Conservation (phyloP, 2,329 filamentous ascomycete species). For the Blumeria graminis region DNA sequence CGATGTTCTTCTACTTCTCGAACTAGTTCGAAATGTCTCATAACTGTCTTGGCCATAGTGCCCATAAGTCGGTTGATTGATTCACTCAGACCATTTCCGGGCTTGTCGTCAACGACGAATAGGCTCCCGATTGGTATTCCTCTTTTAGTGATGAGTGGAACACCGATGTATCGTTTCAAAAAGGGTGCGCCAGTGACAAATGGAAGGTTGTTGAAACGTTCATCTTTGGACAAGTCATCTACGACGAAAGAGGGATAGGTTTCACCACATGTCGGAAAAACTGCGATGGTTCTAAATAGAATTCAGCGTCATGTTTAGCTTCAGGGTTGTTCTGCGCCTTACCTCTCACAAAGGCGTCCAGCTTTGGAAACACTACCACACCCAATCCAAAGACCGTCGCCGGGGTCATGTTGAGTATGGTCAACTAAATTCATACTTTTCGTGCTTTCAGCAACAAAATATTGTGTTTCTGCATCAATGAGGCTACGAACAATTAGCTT, state of each 20-base stretch:
- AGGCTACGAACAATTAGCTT: slow-evolving; percentile 15
- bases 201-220: slow-evolving; percentile 12
- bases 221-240: slow-evolving; percentile 12
- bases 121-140: slow-evolving; percentile 29
- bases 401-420: slow-evolving; percentile 10
- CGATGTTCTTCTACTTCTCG: slow-evolving; percentile 27
- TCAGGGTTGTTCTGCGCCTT: neutral
- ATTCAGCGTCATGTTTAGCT: too few relatives aligned
- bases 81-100: slow-evolving; percentile 24
- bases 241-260: slow-evolving; percentile 14
- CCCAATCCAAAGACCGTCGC: slow-evolving; percentile 15
- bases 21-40: slow-evolving; percentile 35
- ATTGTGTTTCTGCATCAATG: slow-evolving; percentile 22
- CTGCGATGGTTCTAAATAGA: slow-evolving; percentile 10
- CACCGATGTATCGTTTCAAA: slow-evolving; percentile 14
- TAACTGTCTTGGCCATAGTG: slow-evolving; percentile 29
- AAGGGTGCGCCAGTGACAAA: slow-evolving; percentile 12
- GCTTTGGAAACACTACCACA: slow-evolving; percentile 12
- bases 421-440: slow-evolving; percentile 18
- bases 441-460: slow-evolving; percentile 27
- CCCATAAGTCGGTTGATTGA: slow-evolving; percentile 30
- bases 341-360: slow-evolving; percentile 15
- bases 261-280: slow-evolving; percentile 5
- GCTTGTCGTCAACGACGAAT: slow-evolving; percentile 31
- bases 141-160: slow-evolving; percentile 14